Conservation (phyloP, 2,329 filamentous ascomycete species). For the Colletotrichum simmondsii region DNA sequence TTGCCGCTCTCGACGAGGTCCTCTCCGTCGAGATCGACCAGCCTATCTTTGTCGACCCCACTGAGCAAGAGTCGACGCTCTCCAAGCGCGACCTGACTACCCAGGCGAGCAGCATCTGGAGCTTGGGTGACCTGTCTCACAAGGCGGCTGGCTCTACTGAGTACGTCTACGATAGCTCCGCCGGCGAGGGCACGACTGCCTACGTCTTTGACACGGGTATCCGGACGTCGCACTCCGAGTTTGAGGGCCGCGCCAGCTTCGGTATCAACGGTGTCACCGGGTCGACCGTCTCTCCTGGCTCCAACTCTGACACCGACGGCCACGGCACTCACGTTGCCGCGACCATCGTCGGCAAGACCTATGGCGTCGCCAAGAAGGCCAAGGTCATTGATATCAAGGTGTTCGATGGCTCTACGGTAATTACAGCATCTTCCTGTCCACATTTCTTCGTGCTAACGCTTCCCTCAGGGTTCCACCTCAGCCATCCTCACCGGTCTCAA, state of each 20-base stretch:
- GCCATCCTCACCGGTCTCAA: slow-evolving; percentile 37
- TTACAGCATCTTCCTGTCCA: slow-evolving; percentile 37
- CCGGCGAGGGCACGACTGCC: slow-evolving; percentile 41
- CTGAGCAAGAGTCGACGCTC: not conserved
- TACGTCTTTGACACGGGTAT: slow-evolving; percentile 60
- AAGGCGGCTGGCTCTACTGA: slow-evolving; percentile 43
- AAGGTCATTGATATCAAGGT: slow-evolving; percentile 44
- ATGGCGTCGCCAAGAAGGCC: slow-evolving; percentile 44
- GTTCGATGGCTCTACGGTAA: slow-evolving; percentile 35
- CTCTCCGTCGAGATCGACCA: slow-evolving; percentile 44
- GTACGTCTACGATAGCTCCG: slow-evolving; percentile 40
- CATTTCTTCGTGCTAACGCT: not conserved
- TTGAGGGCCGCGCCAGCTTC: slow-evolving; percentile 41
- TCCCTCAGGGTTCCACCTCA: slow-evolving; percentile 20
- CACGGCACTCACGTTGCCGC: slow-evolving; percentile 46
- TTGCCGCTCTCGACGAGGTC: slow-evolving; percentile 48
- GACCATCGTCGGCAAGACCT: slow-evolving; percentile 42
- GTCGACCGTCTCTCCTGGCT: slow-evolving; percentile 36
- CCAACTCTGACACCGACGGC: slow-evolving; percentile 37
- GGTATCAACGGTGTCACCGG: slow-evolving; percentile 40
- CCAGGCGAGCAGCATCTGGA: slow-evolving; percentile 42
- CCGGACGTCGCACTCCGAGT: slow-evolving; percentile 46
- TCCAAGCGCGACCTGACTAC: slow-evolving; percentile 29
- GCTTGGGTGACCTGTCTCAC: slow-evolving; percentile 52
- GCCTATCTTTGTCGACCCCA: slow-evolving; percentile 14